Evolutionary conservation across 441 rosid species (phyloP).

Genomic region (Gossypium gossypioides): DNA sequence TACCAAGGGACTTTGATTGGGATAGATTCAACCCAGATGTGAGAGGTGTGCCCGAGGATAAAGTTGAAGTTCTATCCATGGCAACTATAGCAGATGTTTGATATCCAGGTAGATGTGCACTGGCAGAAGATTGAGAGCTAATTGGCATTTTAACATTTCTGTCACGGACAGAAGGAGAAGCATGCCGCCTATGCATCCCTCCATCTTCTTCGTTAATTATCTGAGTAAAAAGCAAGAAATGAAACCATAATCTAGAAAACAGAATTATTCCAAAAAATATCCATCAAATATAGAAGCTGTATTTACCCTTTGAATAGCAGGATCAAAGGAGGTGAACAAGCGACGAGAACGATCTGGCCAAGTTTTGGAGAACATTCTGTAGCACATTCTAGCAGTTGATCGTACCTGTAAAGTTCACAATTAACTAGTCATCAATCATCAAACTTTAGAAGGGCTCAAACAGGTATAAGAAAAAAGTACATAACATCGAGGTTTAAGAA

Average conservation of each 20-base stretch:
- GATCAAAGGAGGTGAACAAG: constrained; percentile 79
- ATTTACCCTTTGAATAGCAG: constrained; percentile 87
- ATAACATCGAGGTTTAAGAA: background rate
- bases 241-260: constrained; percentile 5
- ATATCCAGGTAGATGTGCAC: constrained; percentile 63
- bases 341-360: constrained; percentile 97
- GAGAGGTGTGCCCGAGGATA: constrained; percentile 61
- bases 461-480: background rate
- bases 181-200: constrained; percentile 83
- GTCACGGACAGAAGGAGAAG: constrained; percentile 90
- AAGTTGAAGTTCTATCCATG: constrained; percentile 76
- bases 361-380: constrained; percentile 89
- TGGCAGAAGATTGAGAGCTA: constrained; percentile 44
- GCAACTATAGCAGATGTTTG: constrained; percentile 95
- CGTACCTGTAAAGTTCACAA: constrained; percentile 58
- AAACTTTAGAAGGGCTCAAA: background rate
- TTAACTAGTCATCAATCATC: constrained; percentile 8
- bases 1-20: constrained; percentile 59
- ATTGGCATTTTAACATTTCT: constrained; percentile 58
- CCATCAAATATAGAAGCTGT: constrained; percentile 7
- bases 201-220: constrained; percentile 92
- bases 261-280: background rate
- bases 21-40: constrained; percentile 69
- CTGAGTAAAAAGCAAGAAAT: constrained; percentile 31
- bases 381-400: constrained; percentile 96